phyloP scores from a whole-genome alignment of 176 grass and related monocot genomes.

The Miscanthus lutarioriparius region DNA sequence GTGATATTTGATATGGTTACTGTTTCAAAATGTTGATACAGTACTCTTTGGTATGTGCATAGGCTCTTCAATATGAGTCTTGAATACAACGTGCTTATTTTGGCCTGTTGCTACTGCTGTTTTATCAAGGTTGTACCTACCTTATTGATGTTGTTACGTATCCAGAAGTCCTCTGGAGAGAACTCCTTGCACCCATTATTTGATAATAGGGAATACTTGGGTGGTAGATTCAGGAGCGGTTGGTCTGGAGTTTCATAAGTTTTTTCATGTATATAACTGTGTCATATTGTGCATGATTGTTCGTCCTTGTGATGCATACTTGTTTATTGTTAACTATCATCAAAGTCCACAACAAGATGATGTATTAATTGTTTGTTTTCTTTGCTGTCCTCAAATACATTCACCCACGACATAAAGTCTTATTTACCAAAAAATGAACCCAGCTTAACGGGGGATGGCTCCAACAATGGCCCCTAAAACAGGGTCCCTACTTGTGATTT shows the following conservation, averaged over 20 bases:
- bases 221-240: neutral
- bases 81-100: neutral
- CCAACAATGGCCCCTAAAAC: neutral
- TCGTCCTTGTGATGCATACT: neutral
- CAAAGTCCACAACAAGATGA: neutral
- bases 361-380: neutral
- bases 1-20: slow-evolving; percentile 11
- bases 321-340: neutral
- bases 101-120: neutral
- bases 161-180: neutral
- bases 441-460: neutral
- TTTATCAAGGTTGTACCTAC: neutral
- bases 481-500: neutral
- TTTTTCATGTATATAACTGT: neutral
- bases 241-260: neutral
- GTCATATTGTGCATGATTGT: neutral
- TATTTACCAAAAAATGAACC: neutral
- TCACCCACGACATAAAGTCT: no score
- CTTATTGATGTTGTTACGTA: neutral
- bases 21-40: slow-evolving; percentile 14
- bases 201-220: neutral
- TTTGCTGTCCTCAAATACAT: neutral
- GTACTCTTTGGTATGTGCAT: neutral
- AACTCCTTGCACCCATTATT: neutral
- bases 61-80: slow-evolving; percentile 7